Evolutionary conservation across 129 eudicot genomes (phyloP), one percentile per base, ranked within the genome.

Genomic region (Centella asiatica): DNA sequence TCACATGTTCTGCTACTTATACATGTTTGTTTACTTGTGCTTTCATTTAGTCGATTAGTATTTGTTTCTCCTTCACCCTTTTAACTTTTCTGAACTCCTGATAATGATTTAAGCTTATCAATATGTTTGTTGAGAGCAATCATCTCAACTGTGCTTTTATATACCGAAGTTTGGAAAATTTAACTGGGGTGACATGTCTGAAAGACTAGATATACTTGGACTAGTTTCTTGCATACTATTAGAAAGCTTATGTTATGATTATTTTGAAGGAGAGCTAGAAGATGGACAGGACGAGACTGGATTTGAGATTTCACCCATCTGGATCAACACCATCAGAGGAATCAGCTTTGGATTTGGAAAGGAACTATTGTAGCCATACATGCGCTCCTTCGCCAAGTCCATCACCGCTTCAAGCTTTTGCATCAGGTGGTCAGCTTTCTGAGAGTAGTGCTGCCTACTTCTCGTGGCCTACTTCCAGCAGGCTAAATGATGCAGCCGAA

Each of bases 381-480:
- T 72, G 69, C 78, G 50, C 70, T 17, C 72, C 80, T 45, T 77
- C 74, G 25, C 36, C 71, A 34, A 81, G 84, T 56, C 73, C 81
- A 48, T 57, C 70, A 14, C 81, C 82, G 44, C 61, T 76, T 19
- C 89, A 81, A 65, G 77, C 80, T 31, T 78, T 81, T 66, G 67
- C 88, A 63, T 70, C 85, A 15, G 79, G 82, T 27, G 81, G 85
- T 69, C 89, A 86, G 69, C 67, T 71, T 23, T 70, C 85, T 1
- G 90, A 83, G 73, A 83, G 72, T 24, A 87, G 74, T 62, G 90
- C 95, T 50, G 90, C 87, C 44, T 83, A 83, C 68, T 87, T 87
- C 68, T 87, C 95, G 14, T 87, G 95, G 95, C 95, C 95, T 23
- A 78, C 86, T 70, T 81, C 88, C 22, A 72, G 85, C 77, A 69